These are phyloP conservation scores for Eucalyptus microcorys DNA, from an alignment of 345 rosid genomes.

Conservation along the genomic window DNA sequence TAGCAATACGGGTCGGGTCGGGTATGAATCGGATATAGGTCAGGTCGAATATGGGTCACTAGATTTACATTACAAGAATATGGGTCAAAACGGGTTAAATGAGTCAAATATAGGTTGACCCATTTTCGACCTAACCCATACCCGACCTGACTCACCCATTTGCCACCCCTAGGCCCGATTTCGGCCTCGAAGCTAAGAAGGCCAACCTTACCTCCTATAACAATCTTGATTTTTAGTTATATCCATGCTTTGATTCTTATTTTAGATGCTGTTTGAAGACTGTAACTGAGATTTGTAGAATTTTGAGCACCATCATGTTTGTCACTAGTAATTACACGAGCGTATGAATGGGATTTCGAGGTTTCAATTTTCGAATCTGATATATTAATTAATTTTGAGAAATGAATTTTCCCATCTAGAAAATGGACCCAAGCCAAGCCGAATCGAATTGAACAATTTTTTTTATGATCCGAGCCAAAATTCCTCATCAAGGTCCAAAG, in stretches of 20 bases:
- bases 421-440: not conserved
- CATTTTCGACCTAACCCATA: no score
- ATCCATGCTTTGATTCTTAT: not conserved
- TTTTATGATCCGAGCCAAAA: not conserved
- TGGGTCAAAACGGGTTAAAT: no score
- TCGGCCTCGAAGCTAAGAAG: not conserved
- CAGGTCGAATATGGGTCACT: fast-evolving
- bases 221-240: not conserved
- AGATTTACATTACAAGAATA: no score
- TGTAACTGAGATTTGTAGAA: not conserved
- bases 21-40: no score
- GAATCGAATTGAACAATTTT: not conserved
- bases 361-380: not conserved
- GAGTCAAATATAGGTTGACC: no score
- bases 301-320: not conserved
- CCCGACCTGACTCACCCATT: no score
- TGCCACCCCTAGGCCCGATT: not conserved
- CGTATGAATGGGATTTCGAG: not conserved
- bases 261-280: not conserved
- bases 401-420: not conserved
- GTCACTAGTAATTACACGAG: not conserved
- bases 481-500: not conserved
- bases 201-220: not conserved
- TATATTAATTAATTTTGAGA: not conserved
- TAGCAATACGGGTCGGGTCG: no score